A percentile compares a stretch with the other conserved stretches of the same genome.
Conservation (phyloP, 1,284 basidiomycete species). For the Sanguinoderma infundibulare region DNA sequence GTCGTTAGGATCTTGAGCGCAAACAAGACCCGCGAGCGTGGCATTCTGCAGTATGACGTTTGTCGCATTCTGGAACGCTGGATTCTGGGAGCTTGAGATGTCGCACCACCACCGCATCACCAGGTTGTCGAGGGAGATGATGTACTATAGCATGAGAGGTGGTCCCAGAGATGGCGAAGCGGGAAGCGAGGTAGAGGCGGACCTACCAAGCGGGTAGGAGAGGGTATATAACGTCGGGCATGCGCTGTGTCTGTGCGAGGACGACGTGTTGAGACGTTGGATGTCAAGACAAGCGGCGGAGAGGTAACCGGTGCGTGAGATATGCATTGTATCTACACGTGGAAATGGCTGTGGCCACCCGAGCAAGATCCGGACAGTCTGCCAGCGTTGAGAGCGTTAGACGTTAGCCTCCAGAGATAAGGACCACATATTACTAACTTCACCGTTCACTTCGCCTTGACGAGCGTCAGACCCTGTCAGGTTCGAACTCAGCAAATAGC, state of each 20-base stretch:
- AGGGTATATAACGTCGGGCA: too few relatives aligned
- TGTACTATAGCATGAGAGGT: slow-evolving; percentile 3
- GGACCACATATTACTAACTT: background rate
- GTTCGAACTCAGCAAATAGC: too few relatives aligned
- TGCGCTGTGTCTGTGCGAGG: too few relatives aligned
- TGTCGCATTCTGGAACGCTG: too few relatives aligned
- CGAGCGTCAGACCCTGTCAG: background rate
- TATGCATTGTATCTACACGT: background rate
- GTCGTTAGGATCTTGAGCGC: slow-evolving; percentile 1
- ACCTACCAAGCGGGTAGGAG: background rate
- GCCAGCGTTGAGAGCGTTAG: too few relatives aligned
- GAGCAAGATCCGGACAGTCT: background rate
- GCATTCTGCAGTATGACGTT: slow-evolving; percentile 11
- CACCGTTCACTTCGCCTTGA: background rate
- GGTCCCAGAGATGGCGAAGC: background rate
- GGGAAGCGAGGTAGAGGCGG: background rate
- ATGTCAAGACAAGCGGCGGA: background rate
- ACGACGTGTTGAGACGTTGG: too few relatives aligned
- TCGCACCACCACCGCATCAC: slow-evolving; percentile 17
- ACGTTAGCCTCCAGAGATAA: background rate
- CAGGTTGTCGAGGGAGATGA: background rate
- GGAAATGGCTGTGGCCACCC: background rate
- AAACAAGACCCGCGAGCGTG: slow-evolving; percentile 9
- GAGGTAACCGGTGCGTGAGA: background rate
- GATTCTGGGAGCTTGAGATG: too few relatives aligned